Base-by-base conservation (phyloP, 306 rosid species). In the Vigna radiata region DNA sequence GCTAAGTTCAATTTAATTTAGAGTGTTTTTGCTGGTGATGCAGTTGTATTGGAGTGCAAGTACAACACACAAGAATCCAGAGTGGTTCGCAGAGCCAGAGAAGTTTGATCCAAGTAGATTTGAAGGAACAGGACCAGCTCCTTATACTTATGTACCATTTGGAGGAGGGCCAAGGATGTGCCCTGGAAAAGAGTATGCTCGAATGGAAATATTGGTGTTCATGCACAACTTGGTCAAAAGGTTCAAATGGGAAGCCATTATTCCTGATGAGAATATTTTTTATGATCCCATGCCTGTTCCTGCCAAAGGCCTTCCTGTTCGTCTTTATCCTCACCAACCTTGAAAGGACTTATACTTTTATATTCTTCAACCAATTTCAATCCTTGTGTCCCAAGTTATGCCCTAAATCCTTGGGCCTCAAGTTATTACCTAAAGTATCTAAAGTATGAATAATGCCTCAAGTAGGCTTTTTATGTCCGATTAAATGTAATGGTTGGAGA, bases 21-120 rank as follows among this genome's bases (percentile, higher is more conserved):
- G 0, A 48, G 1, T n/a, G 16, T 19, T 48, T 70, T 50, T 6
- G 17, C 0, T 29, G 4, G 10, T 15, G 13, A 25, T 65, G 52
- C 27, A 87, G 94, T 19, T 91, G 54, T 88, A 88, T 25, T 89
- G 94, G 94, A 88, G 91, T 39, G 78, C 94, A 69, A 83, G 85
- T 73, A 80, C 94, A 1, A 91, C 97, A 1, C 94, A 88, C 72
- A 83, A 43, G 71, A 89, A 41, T 47, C 63, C 79, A 6, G 68
- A 19, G 1, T 85, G 63, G 49, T 89, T 91, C 77, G 69, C 72
- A 0, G 85, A 88, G 0, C 93, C 96, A 0, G 66, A 75, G 25
- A 87, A 81, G 25, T 91, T 90, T 8, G 90, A 91, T 11, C 93
- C 96, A 0, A 18, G 47, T n/a, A 83, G 96, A 44, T 91, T 87